Percentiles rank a stretch among this genome's conserved stretches.
These are phyloP conservation scores for Camelina hispida DNA, from an alignment of 345 rosid species.

Conservation along the genomic window DNA sequence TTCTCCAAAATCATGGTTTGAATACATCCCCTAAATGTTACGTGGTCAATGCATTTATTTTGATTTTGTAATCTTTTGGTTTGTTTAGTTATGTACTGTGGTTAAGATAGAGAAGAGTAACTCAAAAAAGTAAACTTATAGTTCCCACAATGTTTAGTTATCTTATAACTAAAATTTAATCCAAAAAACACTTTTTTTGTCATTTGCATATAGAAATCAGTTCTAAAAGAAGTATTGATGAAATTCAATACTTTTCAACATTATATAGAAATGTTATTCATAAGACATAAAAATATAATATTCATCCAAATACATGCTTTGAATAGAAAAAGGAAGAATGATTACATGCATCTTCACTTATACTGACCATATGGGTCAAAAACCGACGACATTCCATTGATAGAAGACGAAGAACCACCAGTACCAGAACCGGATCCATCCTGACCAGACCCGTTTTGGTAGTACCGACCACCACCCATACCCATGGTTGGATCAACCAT, in stretches of 20 bases:
- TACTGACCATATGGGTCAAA: conserved; percentile 45
- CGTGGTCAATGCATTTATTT: background rate
- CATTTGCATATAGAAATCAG: background rate
- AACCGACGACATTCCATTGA: conserved; percentile 35
- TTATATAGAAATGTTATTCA: conserved; percentile 8
- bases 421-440: conserved; percentile 31
- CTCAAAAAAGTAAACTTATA: background rate
- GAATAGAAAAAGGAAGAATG: conserved; percentile 5
- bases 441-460: conserved; percentile 40
- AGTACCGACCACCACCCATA: conserved; percentile 40
- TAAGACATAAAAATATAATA: conserved; percentile 21
- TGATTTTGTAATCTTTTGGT: background rate
- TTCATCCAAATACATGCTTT: conserved; percentile 19
- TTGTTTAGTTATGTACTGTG: background rate
- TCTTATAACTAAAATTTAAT: background rate
- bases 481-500: conserved; percentile 39
- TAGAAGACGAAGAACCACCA: conserved; percentile 29
- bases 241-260: conserved; percentile 20
- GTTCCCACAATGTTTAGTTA: background rate
- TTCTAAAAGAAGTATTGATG: background rate
- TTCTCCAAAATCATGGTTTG: too few relatives aligned
- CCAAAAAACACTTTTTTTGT: background rate
- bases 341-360: conserved; percentile 25
- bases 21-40: too few relatives aligned
- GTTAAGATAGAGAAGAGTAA: background rate